Evolutionary conservation across 129 eudicot species (phyloP), one percentile per base, ranked within the genome.

Genomic region (Rutidosis leptorrhynchoides): DNA sequence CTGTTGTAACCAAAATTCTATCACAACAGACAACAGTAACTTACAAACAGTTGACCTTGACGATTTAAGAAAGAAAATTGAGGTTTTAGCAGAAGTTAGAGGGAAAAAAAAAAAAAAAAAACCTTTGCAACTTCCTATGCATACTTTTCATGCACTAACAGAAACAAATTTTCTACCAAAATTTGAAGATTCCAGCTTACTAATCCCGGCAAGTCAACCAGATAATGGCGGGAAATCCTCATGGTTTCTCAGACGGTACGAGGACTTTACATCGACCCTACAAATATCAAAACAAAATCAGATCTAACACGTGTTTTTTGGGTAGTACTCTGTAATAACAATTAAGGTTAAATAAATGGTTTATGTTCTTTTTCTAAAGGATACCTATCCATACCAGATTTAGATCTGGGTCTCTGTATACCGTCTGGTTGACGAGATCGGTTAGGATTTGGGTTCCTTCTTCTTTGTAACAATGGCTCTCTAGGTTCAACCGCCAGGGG

Each of bases 191-290:
- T 35, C 35, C 49, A 10, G 49, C 62, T 30, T 23, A 26, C 28
- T 10, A 2, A 14, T 46, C 46, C 40, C 15, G 65, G 45, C 61
- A 15, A 70, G 22, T 84, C 80, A 84, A 48, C 37, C 51, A 28
- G 90, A 74, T 63, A 85, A 64, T 16, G 96, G 96, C 6, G 94
- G 96, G 66, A 89, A 89, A 73, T 89, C 96, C 2, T 73, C 96
- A 56, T 87, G 79, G 65, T 84, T 86, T 75, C 77, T 87, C 43
- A 87, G 68, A 70, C 62, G 85, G 80, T 89, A 89, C 0, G 90
- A 21, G 27, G 84, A 81, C 60, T 63, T 70, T 60, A 68, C 61
- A 66, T 62, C 45, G 33, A 78, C 65, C 87, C 95, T 86, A 67
- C 79, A 74, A 28, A 35, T 71, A 33, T 61, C 51, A 40, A 76